phyloP scores from a whole-genome alignment of 331 rosid genomes.

The Cydonia oblonga region DNA sequence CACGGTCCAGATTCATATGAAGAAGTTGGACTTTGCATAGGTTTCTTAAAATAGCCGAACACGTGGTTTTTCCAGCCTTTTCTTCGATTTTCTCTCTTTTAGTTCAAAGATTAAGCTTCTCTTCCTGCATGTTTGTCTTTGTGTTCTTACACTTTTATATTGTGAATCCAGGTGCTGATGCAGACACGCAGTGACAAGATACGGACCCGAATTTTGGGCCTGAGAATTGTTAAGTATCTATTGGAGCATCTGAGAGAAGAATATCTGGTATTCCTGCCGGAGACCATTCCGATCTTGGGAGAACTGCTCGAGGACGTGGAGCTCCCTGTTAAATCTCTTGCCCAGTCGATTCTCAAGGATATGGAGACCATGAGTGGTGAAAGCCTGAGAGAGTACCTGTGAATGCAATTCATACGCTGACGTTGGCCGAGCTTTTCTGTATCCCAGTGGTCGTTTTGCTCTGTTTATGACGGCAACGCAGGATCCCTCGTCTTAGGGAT shows the following conservation, averaged over 20 bases:
- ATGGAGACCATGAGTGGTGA: constrained; percentile 84
- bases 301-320: constrained; percentile 91
- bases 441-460: background rate
- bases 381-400: constrained; percentile 56
- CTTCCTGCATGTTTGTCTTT: background rate
- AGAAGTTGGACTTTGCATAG: background rate
- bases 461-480: background rate
- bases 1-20: background rate
- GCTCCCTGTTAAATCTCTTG: constrained; percentile 71
- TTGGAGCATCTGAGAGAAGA: constrained; percentile 84
- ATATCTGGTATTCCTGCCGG: constrained; percentile 63
- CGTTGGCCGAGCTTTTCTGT: background rate
- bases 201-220: constrained; percentile 58
- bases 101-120: background rate
- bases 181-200: constrained; percentile 69
- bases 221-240: constrained; percentile 51
- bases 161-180: constrained; percentile 65
- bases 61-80: background rate
- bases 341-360: constrained; percentile 74
- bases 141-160: background rate
- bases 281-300: constrained; percentile 81
- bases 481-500: background rate
- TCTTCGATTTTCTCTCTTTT: background rate
- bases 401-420: constrained; percentile 1
- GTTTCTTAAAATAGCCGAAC: background rate